Base-by-base conservation (phyloP, 2,329 filamentous ascomycete genomes). In the Chaetomium olivaceum region DNA sequence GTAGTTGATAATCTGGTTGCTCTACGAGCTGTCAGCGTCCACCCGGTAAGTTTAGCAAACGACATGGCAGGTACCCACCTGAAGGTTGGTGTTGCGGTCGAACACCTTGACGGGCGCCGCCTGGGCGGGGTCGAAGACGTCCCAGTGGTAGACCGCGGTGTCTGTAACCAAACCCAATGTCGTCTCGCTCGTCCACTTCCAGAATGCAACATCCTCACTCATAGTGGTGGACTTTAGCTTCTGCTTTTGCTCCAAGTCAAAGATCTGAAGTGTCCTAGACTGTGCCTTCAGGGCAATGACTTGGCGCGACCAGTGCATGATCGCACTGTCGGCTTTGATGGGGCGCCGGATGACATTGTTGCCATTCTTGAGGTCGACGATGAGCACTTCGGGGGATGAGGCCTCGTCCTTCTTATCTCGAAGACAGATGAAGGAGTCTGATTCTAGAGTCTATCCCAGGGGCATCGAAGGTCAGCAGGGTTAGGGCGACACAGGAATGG, bases 1-100 rank as follows among this genome's bases (percentile, higher is more conserved):
- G 82, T 99, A 99, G 83, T 98, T 99, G 87, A 99, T 99, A 79
- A 99, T 99, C 87, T 99, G 95, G 80, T 92, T 96, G 71, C 90
- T 91, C 92, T 96, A 74, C 14, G n/a, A 56, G 19, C 39, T 62
- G 65, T 70, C 48, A 74, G 70, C 50, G 61, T 21, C 11, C 43
- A 7, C 5, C 57, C n/a, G 3, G 29, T 16, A 1, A 19, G 39
- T 29, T 31, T 59, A 14, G 23, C 21, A 25, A 50, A 9, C 6
- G 39, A 8, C 4, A 33, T 52, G 43, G 16, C 4, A 43, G 16
- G 12, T 21, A 83, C 90, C 72, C 84, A 95, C 92, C 73, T 85
- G 87, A 64, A 99, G 87, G 77, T 97, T 97, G 72, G 90, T 85
- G 76, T 97, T 95, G 74, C 95, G 91, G 77, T 98, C 94, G 77